These are phyloP conservation scores for Xylaria sp. DNA, from an alignment of 2,329 filamentous ascomycete genomes.

Conservation along the genomic window DNA sequence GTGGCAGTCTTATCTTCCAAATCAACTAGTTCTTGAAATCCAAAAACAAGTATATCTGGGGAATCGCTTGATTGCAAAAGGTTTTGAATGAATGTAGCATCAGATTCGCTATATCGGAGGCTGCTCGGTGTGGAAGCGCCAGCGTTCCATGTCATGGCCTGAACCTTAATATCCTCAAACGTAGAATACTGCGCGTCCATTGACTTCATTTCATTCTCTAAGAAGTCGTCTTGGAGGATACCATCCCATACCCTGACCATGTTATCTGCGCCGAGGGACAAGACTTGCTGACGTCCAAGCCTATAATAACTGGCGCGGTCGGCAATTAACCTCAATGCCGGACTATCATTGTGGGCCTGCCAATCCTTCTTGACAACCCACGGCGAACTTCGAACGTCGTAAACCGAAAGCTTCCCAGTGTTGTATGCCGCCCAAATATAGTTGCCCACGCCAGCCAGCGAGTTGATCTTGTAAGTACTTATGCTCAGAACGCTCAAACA, in stretches of 20 bases:
- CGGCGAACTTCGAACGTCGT: constrained; percentile 83
- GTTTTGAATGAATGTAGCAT: constrained; percentile 82
- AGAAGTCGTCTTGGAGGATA: constrained; percentile 90
- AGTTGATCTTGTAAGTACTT: constrained; percentile 95
- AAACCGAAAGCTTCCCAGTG: constrained; percentile 92
- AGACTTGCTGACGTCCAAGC: constrained; percentile 83
- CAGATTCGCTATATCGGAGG: constrained; percentile 75
- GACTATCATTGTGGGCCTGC: constrained; percentile 82
- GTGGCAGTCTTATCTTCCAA: constrained; percentile 97
- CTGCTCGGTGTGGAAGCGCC: constrained; percentile 93
- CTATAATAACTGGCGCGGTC: constrained; percentile 88
- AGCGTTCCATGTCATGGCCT: constrained; percentile 95
- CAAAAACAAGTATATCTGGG: constrained; percentile 93
- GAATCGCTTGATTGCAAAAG: constrained; percentile 79
- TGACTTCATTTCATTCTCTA: constrained; percentile 89
- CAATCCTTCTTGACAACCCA: constrained; percentile 96
- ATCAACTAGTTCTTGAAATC: constrained; percentile 98
- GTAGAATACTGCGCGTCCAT: constrained; percentile 85
- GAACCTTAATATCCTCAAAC: constrained; percentile 82
- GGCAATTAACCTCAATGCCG: constrained; percentile 79
- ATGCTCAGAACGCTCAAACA: constrained; percentile 86
- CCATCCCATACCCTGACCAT: constrained; percentile 90
- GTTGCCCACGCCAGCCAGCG: constrained; percentile 81
- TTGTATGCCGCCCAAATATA: constrained; percentile 95
- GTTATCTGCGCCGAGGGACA: constrained; percentile 89